phyloP scores from a whole-genome alignment of 2,329 filamentous ascomycete species.

The Talaromyces sp. region DNA sequence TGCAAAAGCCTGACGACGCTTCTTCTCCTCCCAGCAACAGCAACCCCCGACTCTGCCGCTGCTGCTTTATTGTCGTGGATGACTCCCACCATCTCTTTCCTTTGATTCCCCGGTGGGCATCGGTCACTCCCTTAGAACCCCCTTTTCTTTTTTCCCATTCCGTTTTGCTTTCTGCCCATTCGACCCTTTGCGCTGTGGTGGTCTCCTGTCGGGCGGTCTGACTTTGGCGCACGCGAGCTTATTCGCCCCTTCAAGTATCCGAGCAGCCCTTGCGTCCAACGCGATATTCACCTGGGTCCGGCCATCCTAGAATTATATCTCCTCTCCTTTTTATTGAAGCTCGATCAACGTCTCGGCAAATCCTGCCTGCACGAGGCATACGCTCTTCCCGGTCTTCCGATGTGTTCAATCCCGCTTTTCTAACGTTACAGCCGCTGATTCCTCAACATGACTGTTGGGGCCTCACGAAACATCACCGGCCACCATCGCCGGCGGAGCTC shows the following conservation, averaged over 20 bases:
- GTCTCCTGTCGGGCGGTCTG: neutral
- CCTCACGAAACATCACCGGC: constrained; percentile 21
- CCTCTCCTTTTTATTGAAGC: neutral
- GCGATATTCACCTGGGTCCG: neutral
- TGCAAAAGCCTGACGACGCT: neutral
- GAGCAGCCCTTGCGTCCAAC: constrained; percentile 11
- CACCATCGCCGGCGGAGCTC: constrained; percentile 38
- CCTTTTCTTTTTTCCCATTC: constrained; percentile 3
- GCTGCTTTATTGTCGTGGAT: constrained; percentile 2
- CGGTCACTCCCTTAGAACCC: constrained; percentile 9
- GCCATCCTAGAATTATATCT: neutral
- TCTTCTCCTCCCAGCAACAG: neutral
- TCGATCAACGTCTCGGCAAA: neutral
- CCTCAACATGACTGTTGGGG: constrained; percentile 29
- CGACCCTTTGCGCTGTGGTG: neutral
- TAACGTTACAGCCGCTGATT: neutral
- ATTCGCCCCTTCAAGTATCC: neutral
- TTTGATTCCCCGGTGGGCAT: constrained; percentile 5
- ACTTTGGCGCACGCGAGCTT: neutral
- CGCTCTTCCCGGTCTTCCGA: neutral
- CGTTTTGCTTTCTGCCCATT: neutral
- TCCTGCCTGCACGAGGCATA: neutral
- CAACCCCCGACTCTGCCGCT: neutral
- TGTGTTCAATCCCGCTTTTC: neutral
- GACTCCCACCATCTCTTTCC: neutral